A percentile compares a stretch with the other conserved stretches of the same genome.
Conservation (phyloP, 2,329 filamentous ascomycete genomes). For the Aurifilum marmelostoma region DNA sequence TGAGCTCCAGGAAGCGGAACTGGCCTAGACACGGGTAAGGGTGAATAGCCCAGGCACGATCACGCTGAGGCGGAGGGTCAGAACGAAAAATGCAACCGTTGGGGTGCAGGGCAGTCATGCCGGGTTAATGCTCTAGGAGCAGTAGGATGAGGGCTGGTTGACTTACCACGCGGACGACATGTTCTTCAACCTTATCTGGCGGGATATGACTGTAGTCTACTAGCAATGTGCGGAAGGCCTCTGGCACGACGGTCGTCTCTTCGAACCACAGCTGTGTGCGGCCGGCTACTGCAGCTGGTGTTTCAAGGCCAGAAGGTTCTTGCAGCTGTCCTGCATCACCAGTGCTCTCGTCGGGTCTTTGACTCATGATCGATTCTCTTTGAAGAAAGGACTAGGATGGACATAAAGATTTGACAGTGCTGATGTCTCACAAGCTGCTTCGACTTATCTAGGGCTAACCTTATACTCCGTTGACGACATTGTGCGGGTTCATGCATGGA, state of each 20-base stretch:
- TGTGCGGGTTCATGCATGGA: slow-evolving; percentile 3
- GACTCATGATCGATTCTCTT: neutral
- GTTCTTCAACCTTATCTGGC: slow-evolving; percentile 19
- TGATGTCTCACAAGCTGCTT: neutral
- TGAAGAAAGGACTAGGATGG: no score
- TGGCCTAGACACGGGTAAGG: slow-evolving; percentile 49
- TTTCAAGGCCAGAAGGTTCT: neutral
- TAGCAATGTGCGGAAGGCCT: slow-evolving; percentile 16
- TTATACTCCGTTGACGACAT: neutral
- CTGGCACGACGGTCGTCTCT: slow-evolving; percentile 17
- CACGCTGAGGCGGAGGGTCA: slow-evolving; percentile 23
- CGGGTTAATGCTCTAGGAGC: neutral
- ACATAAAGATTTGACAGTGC: neutral
- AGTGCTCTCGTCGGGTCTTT: neutral
- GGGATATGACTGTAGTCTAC: slow-evolving; percentile 21
- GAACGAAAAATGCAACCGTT: neutral
- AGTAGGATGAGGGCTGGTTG: neutral
- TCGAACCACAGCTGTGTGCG: slow-evolving; percentile 24
- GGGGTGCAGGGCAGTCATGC: neutral
- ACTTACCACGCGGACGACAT: slow-evolving; percentile 24
- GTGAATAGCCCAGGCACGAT: slow-evolving; percentile 34
- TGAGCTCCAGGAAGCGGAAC: slow-evolving; percentile 47
- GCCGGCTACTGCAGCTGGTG: slow-evolving; percentile 8
- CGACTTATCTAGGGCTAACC: neutral
- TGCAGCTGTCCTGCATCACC: neutral